Percentiles rank a stretch among this genome's conserved stretches.
Conservation (phyloP, 164 flowering plant genomes). For the Aristolochia fimbriata region DNA sequence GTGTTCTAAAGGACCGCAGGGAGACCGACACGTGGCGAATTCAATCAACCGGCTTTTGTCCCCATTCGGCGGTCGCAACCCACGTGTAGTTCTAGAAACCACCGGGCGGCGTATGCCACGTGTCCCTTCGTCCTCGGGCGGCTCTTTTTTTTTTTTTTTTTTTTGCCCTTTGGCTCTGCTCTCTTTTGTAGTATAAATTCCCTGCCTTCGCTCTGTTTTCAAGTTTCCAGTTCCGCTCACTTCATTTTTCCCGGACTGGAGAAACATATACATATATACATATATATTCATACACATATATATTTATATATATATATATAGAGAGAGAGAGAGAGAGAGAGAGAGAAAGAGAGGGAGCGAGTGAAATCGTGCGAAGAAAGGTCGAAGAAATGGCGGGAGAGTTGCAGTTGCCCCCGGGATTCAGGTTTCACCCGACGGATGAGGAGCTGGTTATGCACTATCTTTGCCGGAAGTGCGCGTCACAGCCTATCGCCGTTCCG, state of each 20-base stretch:
- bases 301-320: no score
- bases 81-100: constrained; percentile 4
- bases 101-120: background rate
- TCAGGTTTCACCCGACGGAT: constrained; percentile 27
- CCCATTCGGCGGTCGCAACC: background rate
- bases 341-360: background rate
- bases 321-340: background rate
- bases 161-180: no score
- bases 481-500: constrained; percentile 18
- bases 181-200: background rate
- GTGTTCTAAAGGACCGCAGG: background rate
- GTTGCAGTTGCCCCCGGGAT: constrained; percentile 22
- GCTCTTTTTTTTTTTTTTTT: no score
- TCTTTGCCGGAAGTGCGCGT: constrained; percentile 15
- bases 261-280: no score
- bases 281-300: no score
- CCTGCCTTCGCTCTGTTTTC: background rate
- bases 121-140: background rate
- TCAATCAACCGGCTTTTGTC: no score
- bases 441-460: constrained; percentile 27
- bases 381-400: constrained; percentile 8
- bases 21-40: background rate
- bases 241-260: background rate
- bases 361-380: background rate
- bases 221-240: background rate